Percentiles rank a stretch among this genome's conserved stretches.
phyloP scores from a whole-genome alignment of 352 stramenopile genomes.

The Pilasporangium apinafurcum region DNA sequence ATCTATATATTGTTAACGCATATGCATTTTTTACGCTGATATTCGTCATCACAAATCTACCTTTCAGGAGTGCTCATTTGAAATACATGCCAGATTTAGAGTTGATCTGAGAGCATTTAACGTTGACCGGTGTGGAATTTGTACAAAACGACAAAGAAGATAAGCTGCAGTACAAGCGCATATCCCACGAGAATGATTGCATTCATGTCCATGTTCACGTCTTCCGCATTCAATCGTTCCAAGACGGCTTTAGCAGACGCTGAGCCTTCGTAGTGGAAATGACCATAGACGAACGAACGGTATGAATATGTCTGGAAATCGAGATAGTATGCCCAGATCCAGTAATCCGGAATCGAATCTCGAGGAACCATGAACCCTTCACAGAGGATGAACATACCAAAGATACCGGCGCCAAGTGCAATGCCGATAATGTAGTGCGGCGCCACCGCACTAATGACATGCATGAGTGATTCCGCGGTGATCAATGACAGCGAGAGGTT shows the following conservation, averaged over 20 bases:
- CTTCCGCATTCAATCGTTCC: slow-evolving; percentile 31
- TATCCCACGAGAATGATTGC: slow-evolving; percentile 11
- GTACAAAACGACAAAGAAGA: slow-evolving; percentile 7
- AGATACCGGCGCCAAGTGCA: slow-evolving; percentile 66
- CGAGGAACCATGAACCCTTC: slow-evolving; percentile 81
- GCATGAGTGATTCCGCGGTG: slow-evolving; percentile 74
- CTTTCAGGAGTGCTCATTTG: no score
- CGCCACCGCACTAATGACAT: slow-evolving; percentile 67
- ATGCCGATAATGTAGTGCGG: slow-evolving; percentile 88
- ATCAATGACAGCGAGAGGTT: slow-evolving; percentile 76
- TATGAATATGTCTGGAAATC: slow-evolving; percentile 87
- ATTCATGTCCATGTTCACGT: slow-evolving; percentile 59
- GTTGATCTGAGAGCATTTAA: no score
- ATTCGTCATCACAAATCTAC: no score
- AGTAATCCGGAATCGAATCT: slow-evolving; percentile 58
- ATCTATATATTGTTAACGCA: no score
- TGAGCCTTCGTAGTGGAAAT: slow-evolving; percentile 35
- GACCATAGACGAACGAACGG: slow-evolving; percentile 79
- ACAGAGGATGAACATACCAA: slow-evolving; percentile 86
- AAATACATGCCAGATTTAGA: no score
- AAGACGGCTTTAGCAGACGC: not conserved
- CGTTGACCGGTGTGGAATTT: slow-evolving; percentile 1
- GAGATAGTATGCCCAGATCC: slow-evolving; percentile 83
- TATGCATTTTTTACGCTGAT: no score
- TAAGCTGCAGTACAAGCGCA: slow-evolving; percentile 5